These are phyloP conservation scores for Boletus pseudopeckii DNA, from an alignment of 768 basidiomycete genomes.

Conservation along the genomic window DNA sequence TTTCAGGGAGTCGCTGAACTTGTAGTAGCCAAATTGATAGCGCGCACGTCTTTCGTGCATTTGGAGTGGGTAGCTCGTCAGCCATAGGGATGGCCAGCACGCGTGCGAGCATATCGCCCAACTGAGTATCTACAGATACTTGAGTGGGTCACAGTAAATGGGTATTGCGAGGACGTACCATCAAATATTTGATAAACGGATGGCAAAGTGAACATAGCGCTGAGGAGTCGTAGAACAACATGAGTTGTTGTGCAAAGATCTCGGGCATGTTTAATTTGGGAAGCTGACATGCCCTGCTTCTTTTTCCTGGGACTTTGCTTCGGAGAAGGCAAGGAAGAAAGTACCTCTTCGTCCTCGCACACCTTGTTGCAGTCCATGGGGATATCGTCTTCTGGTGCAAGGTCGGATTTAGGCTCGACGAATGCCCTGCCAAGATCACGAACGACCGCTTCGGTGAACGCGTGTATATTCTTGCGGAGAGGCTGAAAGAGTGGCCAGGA, in stretches of 20 bases:
- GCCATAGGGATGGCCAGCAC: conserved; percentile 73
- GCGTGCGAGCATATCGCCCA: conserved; percentile 56
- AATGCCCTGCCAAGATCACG: conserved; percentile 68
- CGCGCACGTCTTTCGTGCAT: conserved; percentile 82
- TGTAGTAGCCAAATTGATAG: conserved; percentile 74
- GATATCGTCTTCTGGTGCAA: conserved; percentile 19
- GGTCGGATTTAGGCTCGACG: conserved; percentile 46
- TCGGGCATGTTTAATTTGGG: conserved; percentile 74
- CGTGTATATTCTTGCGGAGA: conserved; percentile 49
- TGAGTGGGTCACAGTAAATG: conserved; percentile 4
- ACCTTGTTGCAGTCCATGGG: conserved; percentile 24
- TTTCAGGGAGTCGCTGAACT: conserved; percentile 60
- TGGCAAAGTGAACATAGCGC: conserved; percentile 56
- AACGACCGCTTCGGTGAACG: conserved; percentile 56
- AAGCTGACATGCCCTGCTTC: conserved; percentile 69
- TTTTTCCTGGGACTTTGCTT: conserved; percentile 54
- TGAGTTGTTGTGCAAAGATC: conserved; percentile 76
- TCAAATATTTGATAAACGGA: conserved; percentile 59
- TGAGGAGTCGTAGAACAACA: conserved; percentile 64
- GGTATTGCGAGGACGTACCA: conserved; percentile 39
- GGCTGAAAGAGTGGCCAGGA: conserved; percentile 75
- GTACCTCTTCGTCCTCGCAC: conserved; percentile 25
- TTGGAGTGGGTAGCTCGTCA: conserved; percentile 68
- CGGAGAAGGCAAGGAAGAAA: conserved; percentile 59
- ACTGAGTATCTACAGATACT: conserved; percentile 47